phyloP scores from a whole-genome alignment of 495 filamentous ascomycete species.

The Tirmania nivea region DNA sequence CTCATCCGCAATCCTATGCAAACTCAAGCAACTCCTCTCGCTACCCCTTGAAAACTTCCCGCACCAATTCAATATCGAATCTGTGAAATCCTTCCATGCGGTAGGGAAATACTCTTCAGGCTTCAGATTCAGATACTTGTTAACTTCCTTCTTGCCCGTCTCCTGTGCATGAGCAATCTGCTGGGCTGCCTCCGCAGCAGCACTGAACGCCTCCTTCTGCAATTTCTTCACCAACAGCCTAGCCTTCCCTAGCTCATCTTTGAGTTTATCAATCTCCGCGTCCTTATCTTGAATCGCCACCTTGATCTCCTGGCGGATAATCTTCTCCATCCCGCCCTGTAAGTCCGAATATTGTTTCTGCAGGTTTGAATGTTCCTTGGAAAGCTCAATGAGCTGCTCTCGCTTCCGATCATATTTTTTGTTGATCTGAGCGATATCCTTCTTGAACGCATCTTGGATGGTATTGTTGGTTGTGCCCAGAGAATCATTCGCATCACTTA shows the following conservation, averaged over 20 bases:
- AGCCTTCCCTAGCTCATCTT: constrained; percentile 51
- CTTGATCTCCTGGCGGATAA: constrained; percentile 38
- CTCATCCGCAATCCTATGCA: constrained; percentile 63
- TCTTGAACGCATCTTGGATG: constrained; percentile 42
- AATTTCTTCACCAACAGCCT: constrained; percentile 59
- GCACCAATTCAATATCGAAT: constrained; percentile 89
- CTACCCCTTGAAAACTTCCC: constrained; percentile 91
- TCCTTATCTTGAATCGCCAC: constrained; percentile 48
- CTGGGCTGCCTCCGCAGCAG: neutral
- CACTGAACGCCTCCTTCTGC: constrained; percentile 57
- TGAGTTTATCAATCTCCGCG: constrained; percentile 52
- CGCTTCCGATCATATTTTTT: constrained; percentile 41
- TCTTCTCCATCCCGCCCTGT: constrained; percentile 38
- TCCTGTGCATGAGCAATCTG: neutral
- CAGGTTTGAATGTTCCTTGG: constrained; percentile 27
- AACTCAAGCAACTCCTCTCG: constrained; percentile 56
- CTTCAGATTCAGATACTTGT: constrained; percentile 53
- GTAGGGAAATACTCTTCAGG: constrained; percentile 89
- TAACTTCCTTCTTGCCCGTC: constrained; percentile 25
- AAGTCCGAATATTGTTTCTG: constrained; percentile 22
- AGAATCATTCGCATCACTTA: constrained; percentile 52
- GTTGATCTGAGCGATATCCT: constrained; percentile 35
- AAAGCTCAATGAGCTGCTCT: constrained; percentile 31
- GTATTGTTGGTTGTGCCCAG: constrained; percentile 47
- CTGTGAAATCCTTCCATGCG: constrained; percentile 82